phyloP scores from a whole-genome alignment of 2,329 filamentous ascomycete species.

The Rhinocladiella mackenziei region DNA sequence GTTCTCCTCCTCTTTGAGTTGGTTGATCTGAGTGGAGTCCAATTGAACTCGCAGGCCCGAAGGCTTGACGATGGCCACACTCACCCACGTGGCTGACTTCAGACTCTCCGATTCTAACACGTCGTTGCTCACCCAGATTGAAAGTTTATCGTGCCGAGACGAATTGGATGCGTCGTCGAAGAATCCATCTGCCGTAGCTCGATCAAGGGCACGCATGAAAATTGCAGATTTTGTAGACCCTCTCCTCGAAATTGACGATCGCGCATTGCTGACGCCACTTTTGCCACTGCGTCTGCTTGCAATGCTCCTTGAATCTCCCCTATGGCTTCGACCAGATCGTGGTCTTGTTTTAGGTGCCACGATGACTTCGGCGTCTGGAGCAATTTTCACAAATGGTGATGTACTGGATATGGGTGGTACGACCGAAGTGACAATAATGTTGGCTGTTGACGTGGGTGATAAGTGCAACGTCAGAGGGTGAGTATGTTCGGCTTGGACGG shows the following conservation, averaged over 20 bases:
- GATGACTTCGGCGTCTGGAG: slow-evolving; percentile 91
- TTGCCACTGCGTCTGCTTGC: slow-evolving; percentile 72
- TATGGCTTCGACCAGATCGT: slow-evolving; percentile 59
- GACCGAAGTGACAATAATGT: slow-evolving; percentile 80
- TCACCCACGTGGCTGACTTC: slow-evolving; percentile 70
- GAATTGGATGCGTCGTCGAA: slow-evolving; percentile 61
- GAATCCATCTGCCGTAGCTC: slow-evolving; percentile 65
- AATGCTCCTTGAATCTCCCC: slow-evolving; percentile 74
- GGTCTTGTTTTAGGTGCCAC: slow-evolving; percentile 88
- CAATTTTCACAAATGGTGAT: slow-evolving; percentile 82
- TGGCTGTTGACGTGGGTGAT: slow-evolving; percentile 91
- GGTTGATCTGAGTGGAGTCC: slow-evolving; percentile 64
- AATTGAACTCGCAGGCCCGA: slow-evolving; percentile 67
- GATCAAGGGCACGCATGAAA: slow-evolving; percentile 77
- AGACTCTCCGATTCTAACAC: slow-evolving; percentile 67
- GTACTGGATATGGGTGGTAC: slow-evolving; percentile 66
- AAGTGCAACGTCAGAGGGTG: slow-evolving; percentile 89
- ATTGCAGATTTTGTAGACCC: slow-evolving; percentile 47
- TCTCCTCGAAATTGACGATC: slow-evolving; percentile 59
- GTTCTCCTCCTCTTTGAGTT: slow-evolving; percentile 61
- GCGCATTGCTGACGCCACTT: slow-evolving; percentile 67
- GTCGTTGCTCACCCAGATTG: slow-evolving; percentile 81
- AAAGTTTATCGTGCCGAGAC: slow-evolving; percentile 57
- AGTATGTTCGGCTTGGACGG: slow-evolving; percentile 49
- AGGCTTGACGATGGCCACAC: slow-evolving; percentile 82